Evolutionary conservation across 2,329 filamentous ascomycete species (phyloP), one percentile per base, ranked within the genome.

Genomic region (Beauveria australis): DNA sequence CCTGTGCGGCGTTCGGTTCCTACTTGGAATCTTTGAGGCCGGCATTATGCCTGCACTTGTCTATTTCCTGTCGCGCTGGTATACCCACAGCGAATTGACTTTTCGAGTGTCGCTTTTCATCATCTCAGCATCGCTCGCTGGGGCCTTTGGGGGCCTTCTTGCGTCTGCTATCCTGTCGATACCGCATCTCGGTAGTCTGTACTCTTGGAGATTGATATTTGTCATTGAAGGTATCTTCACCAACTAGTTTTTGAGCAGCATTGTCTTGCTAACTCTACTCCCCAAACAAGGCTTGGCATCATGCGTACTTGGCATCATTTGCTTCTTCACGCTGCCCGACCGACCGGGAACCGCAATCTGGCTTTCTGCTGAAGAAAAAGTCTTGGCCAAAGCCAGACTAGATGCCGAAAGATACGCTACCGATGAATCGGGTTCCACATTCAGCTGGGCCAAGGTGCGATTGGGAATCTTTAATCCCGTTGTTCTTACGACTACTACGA

Each of bases 191-290:
- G 86, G 85, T 7, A 69, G 75, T 4, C 71, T 89, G 0, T 74
- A 73, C 26, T 73, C 71, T 5, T 90, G 87, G 87, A 76, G 86
- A 8, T 88, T 89, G 85, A 88, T 89, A 56, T 89, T 89, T 59
- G 81, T 79, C 4, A 83, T 89, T n/a, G 87, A 89, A 68, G 87
- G 41, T 59, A 41, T n/a, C 48, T 26, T 6, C 10, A 51, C 22
- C 22, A 22, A 22, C 19, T 28, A 9, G 5, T 3, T n/a, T 37
- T 18, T 4, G 3, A 10, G 1, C 24, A 10, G 5, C 14, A 4
- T 6, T 40, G 33, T 2, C 12, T n/a, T 18, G 10, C 59, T 61
- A n/a, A 61, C 37, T 10, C 26, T 2, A 56, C 37, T 6, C 24
- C 2, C 5, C 19, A 5, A 4, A 14, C 8, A 61, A 61, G 60